Evolutionary conservation across 257 asterid species (phyloP).

Genomic region (Knoxia roxburghii): DNA sequence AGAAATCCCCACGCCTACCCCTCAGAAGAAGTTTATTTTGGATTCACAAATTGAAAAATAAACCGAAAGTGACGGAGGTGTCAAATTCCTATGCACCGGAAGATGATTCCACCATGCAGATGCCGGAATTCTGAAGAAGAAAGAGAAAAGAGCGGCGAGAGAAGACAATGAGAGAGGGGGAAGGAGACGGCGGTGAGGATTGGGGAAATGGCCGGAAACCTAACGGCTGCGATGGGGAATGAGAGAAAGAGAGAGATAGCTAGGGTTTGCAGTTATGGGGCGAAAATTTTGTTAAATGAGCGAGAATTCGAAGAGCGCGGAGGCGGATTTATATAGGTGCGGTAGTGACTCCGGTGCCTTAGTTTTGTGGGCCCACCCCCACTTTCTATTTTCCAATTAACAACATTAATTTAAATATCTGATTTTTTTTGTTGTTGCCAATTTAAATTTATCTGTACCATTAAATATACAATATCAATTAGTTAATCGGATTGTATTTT

Average conservation of each 20-base stretch:
- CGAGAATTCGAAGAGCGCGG: conserved; percentile 65
- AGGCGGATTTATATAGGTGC: conserved; percentile 45
- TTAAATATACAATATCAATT: too few species aligned
- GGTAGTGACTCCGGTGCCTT: conserved; percentile 23
- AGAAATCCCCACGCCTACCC: conserved; percentile 87
- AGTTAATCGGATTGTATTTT: too few species aligned
- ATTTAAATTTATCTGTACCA: too few species aligned
- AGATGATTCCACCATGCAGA: conserved; percentile 63
- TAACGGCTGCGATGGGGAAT: too few species aligned
- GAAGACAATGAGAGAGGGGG: not conserved
- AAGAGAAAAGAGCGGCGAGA: not conserved
- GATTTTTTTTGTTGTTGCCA: not conserved
- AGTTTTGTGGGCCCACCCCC: conserved; percentile 11
- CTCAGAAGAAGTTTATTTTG: conserved; percentile 59
- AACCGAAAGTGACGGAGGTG: not conserved
- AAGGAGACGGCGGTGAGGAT: not conserved
- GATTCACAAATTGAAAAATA: not conserved
- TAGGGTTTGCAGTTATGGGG: conserved; percentile 11
- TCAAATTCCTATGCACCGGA: conserved; percentile 30
- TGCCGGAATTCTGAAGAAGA: not conserved
- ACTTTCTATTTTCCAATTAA: not conserved
- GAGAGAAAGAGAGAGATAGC: conserved; percentile 8
- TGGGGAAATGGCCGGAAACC: conserved; percentile 28
- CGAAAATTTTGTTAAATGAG: conserved; percentile 37
- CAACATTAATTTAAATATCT: not conserved